Evolutionary conservation across 208 protist genomes (phyloP).

Genomic region (Acanthamoeba polyphaga): DNA sequence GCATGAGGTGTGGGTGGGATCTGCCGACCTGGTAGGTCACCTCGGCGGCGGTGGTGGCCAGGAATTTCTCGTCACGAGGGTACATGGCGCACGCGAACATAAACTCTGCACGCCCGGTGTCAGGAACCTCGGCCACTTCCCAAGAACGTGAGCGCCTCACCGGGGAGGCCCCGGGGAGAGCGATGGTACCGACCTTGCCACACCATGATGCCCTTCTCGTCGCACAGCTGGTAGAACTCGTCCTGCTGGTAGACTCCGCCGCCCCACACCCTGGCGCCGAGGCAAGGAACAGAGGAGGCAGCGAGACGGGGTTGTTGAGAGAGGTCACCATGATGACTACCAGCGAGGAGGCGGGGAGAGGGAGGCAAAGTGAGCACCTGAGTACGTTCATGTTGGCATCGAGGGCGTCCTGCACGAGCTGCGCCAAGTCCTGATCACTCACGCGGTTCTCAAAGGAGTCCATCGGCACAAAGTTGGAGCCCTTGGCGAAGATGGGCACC

Average conservation of each 20-base stretch:
- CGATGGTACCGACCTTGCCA: slow-evolving; percentile 88
- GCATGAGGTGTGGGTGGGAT: no score
- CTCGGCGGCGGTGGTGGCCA: slow-evolving; percentile 80
- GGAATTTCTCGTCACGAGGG: slow-evolving; percentile 84
- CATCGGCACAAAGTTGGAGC: slow-evolving; percentile 89
- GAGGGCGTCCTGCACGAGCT: slow-evolving; percentile 76
- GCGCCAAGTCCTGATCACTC: background rate
- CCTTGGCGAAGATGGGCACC: slow-evolving; percentile 76
- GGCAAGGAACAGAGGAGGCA: no score
- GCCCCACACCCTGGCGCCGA: slow-evolving; percentile 88
- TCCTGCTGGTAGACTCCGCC: slow-evolving; percentile 90
- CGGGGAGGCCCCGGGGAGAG: no score
- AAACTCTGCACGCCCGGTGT: slow-evolving; percentile 40
- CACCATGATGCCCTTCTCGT: slow-evolving; percentile 88
- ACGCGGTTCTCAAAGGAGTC: slow-evolving; percentile 81
- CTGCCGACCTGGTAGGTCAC: slow-evolving; percentile 79
- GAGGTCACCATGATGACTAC: background rate
- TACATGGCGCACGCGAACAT: slow-evolving; percentile 91
- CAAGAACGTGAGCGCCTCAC: no score
- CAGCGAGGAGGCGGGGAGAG: background rate
- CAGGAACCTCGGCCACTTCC: no score
- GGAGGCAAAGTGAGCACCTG: background rate
- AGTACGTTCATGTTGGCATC: slow-evolving; percentile 73
- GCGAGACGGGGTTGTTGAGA: background rate
- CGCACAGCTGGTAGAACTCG: slow-evolving; percentile 88